Base-by-base conservation (phyloP, 805 yeast species). In the Candida yuanshanica region DNA sequence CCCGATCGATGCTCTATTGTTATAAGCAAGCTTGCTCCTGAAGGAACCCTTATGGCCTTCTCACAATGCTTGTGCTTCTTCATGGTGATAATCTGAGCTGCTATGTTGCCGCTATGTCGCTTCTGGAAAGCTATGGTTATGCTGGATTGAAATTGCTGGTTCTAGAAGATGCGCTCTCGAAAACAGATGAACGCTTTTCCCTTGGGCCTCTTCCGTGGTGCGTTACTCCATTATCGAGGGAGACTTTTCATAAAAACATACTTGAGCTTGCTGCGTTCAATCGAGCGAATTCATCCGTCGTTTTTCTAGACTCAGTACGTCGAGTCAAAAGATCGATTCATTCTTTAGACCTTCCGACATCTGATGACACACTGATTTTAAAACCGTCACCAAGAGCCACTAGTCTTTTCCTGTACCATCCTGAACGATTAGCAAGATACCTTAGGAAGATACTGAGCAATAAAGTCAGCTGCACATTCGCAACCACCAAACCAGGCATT, bases 181-280 rank as follows among this genome's bases (percentile, higher is more conserved):
- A 34, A 5, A 26, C 29, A 17, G 22, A 33, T 16, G 9, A 18
- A 3, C 20, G 20, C 14, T 33, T 35, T n/a, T 17, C 35, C 7
- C 14, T 21, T 4, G 48, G 48, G 5, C 48, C 48, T 4, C 10
- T 36, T 6, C 48, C 48, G 4, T 42, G 45, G 43, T 46, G 50
- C 33, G 35, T 46, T 8, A 31, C 41, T 7, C 36, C 35, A 13
- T 25, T 25, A 8, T 14, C 44, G n/a, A 21, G 27, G 7, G 14
- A 14, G 2, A 18, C 26, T 9, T 6, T 21, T 3, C 10, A 7
- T 4, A 20, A 16, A 13, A 22, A 26, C 21, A 21, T 27, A 12
- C 29, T 46, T 4, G 13, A 20, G 7, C 7, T 24, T 1, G 36
- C 46, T 2, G 39, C 48, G 2, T 23, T 29, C n/a, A 33, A 44